These are phyloP conservation scores for Neurospora pannonica DNA, from an alignment of 495 filamentous ascomycete genomes.

Conservation along the genomic window DNA sequence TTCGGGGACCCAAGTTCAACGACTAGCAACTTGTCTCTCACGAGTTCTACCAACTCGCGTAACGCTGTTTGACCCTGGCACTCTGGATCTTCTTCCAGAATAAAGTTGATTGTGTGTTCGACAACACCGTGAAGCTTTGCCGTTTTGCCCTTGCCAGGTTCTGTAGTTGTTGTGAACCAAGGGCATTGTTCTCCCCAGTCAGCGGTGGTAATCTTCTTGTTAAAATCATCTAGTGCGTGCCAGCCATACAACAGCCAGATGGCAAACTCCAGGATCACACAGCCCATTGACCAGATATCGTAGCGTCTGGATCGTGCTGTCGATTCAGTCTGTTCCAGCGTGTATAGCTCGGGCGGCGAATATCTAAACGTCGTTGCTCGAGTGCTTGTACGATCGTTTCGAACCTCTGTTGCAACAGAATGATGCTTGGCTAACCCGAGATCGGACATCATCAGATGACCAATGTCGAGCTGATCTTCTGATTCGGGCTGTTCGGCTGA, in stretches of 20 bases:
- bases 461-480: not conserved
- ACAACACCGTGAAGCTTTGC: not conserved
- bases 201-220: not conserved
- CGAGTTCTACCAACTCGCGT: not conserved
- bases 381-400: constrained; percentile 7
- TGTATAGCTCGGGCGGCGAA: constrained; percentile 18
- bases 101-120: not conserved
- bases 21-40: not conserved
- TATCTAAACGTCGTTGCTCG: constrained; percentile 11
- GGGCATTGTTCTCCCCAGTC: too few relatives aligned
- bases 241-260: constrained; percentile 28
- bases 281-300: constrained; percentile 34
- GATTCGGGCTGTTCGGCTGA: not conserved
- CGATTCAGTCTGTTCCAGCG: not conserved
- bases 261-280: constrained; percentile 25
- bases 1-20: not conserved
- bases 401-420: not conserved
- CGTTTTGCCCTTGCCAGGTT: not conserved
- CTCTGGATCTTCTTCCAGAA: not conserved
- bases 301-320: constrained; percentile 3
- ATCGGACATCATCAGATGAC: constrained; percentile 18
- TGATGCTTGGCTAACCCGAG: constrained; percentile 19
- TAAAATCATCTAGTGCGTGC: constrained; percentile 10
- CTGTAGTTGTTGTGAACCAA: too few relatives aligned
- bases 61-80: not conserved